Conservation (phyloP, 495 filamentous ascomycete species). For the Tuber calosporum region DNA sequence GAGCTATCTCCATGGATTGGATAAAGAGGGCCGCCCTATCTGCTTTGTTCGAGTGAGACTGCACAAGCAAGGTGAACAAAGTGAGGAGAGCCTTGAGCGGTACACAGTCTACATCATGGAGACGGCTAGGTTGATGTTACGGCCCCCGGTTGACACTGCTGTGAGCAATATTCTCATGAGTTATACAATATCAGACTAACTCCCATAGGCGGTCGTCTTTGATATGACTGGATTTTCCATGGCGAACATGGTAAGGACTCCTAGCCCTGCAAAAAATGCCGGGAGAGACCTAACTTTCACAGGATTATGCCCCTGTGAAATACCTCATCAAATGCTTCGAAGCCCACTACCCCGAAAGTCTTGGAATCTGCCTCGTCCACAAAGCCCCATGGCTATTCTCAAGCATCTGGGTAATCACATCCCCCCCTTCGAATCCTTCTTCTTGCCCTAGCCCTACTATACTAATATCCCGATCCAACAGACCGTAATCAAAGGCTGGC, state of each 20-base stretch:
- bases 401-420: slow-evolving; percentile 45
- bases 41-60: slow-evolving; percentile 77
- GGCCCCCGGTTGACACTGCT: slow-evolving; percentile 78
- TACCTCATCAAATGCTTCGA: slow-evolving; percentile 99
- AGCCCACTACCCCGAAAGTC: slow-evolving; percentile 91
- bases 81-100: slow-evolving; percentile 67
- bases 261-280: not conserved
- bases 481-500: slow-evolving; percentile 91
- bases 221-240: slow-evolving; percentile 91
- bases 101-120: slow-evolving; percentile 95
- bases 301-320: slow-evolving; percentile 93
- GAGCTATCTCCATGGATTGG: slow-evolving; percentile 81
- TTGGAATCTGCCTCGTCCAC: slow-evolving; percentile 90
- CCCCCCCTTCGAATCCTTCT: not conserved
- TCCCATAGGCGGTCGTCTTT: slow-evolving; percentile 59
- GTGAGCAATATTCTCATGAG: slow-evolving; percentile 50
- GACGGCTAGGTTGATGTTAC: slow-evolving; percentile 74
- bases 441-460: not conserved
- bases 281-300: slow-evolving; percentile 23
- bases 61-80: slow-evolving; percentile 76
- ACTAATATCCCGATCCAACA: slow-evolving; percentile 9
- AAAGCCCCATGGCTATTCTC: slow-evolving; percentile 97
- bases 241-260: slow-evolving; percentile 74
- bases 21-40: slow-evolving; percentile 78
- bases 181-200: slow-evolving; percentile 40